A percentile compares a stretch with the other conserved stretches of the same genome.
These are phyloP conservation scores for Podaxis sp. DNA, from an alignment of 768 basidiomycete genomes.

Conservation along the genomic window DNA sequence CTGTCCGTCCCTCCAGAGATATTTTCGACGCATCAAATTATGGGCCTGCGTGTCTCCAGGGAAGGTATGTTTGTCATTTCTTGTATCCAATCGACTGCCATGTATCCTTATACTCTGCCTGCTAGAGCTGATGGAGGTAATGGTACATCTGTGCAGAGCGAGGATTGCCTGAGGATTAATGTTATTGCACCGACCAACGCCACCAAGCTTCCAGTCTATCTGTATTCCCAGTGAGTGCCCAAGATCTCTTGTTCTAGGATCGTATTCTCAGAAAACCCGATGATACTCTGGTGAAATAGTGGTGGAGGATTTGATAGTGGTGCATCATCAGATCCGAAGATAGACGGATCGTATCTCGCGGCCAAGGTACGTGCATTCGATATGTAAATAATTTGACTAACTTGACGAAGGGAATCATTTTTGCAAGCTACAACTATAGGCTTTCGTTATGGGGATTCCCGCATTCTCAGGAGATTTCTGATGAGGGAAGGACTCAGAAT, in stretches of 20 bases:
- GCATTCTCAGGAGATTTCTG: constrained; percentile 33
- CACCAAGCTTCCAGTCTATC: constrained; percentile 23
- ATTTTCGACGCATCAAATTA: constrained; percentile 26
- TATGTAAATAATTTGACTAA: not conserved
- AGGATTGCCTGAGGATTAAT: constrained; percentile 39
- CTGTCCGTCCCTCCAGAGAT: constrained; percentile 10
- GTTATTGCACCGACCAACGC: constrained; percentile 35
- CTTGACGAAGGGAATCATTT: constrained; percentile 24
- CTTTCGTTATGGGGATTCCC: constrained; percentile 36
- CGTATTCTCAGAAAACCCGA: not conserved
- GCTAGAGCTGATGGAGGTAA: constrained; percentile 27
- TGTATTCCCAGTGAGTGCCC: constrained; percentile 24
- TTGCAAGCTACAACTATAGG: constrained; percentile 30
- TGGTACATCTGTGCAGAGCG: constrained; percentile 29
- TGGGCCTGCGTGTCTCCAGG: constrained; percentile 29
- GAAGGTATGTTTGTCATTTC: constrained; percentile 18
- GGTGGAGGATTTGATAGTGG: constrained; percentile 33
- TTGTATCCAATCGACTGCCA: not conserved
- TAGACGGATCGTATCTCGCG: constrained; percentile 28
- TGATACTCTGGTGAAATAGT: constrained; percentile 13
- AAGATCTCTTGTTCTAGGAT: not conserved
- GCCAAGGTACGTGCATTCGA: constrained; percentile 17
- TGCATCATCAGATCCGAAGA: constrained; percentile 30
- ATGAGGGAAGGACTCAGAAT: constrained; percentile 32
- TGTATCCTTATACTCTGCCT: not conserved